Base-by-base conservation (phyloP, 83 land plant genomes). In the Diphasiastrum complanatum region DNA sequence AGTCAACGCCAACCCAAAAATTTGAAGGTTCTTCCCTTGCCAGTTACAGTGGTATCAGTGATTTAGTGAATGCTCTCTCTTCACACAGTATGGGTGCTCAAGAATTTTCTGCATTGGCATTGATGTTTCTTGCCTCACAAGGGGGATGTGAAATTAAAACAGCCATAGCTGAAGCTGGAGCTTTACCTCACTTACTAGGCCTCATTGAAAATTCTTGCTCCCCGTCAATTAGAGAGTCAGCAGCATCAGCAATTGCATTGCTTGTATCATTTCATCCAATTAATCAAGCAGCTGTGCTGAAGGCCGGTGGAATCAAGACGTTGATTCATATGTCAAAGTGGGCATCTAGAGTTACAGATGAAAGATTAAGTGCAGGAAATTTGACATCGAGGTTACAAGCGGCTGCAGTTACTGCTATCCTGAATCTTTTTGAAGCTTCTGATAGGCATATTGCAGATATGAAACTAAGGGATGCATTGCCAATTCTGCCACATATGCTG, bases 101-200 rank as follows among this genome's bases (percentile, higher is more conserved):
- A 46, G 70, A 67, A 34, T 67, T 57, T 34, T 31, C 70, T 22
- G 65, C 70, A 16, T 43, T 67, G 36, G 61, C 70, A 11, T 40
- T 67, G 24, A 59, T 67, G 63, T 36, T 67, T n/a, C 70, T 67
- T 33, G 61, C 65, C 23, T 67, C 70, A n/a, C 70, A 67, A 54
- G 70, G 70, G 30, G 70, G 70, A 0, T 67, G 37, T 46, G 64
- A 67, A 46, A 63, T 67, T 1, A 67, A 67, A 59, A 41, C 70
- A 59, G 23, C 63, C 1, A 58, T 58, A 19, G 35, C 70, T 5
- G 36, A 67, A 45, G 70, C 51, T 8, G 43, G 43, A 8, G 70
- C 70, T 20, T 37, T 67, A 18, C 63, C 50, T 43, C 34, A 46
- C 37, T 63, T 67, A 26, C 31, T 67, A 22, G 26, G 30, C 11